Evolutionary conservation across 2,329 filamentous ascomycete species (phyloP), one percentile per base, ranked within the genome.

Genomic region (Aspergillus versicolor): DNA sequence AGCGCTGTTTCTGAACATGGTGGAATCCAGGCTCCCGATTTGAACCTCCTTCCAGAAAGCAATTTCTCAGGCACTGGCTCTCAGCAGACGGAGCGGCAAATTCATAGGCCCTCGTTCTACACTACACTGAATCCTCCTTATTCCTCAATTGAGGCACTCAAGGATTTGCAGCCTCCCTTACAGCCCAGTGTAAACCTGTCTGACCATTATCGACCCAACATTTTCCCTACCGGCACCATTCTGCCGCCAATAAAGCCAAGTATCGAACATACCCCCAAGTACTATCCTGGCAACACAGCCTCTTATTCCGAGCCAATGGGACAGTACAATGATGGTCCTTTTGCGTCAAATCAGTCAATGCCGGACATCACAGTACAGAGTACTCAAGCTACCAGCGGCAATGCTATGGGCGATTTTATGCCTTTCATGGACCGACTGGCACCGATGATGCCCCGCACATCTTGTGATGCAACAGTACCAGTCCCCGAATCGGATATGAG

Each of bases 301-400:
- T 17, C 44, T 37, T 30, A 44, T 38, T 46, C 44, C 11, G 32
- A 40, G n/a, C 15, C 27, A 27, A 24, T 30, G n/a, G 46, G 49
- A 19, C 49, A 30, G 24, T 68, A 69, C 43, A 52, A 56, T 2
- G 67, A 69, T 52, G 66, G 65, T 8, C 64, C 66, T 8, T 67
- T 67, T 47, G 54, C 53, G 17, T 60, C 53, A 37, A 46, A 21
- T 17, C 48, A 54, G 5, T 30, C 42, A 30, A 37, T 41, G 19
- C 27, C 17, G 21, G 49, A 37, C 17, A 38, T 32, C 17, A 15
- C 37, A 19, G 17, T 27, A 42, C 19, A 30, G 6, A n/a, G 9
- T 19, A 12, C 38, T 46, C 52, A 12, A 41, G 34, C 49, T 4
- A 5, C 15, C 21, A 48, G 12, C 30, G 7, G 13, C 22, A 24